Base-by-base conservation (phyloP, 768 basidiomycete genomes). In the Polyporus arcularius region DNA sequence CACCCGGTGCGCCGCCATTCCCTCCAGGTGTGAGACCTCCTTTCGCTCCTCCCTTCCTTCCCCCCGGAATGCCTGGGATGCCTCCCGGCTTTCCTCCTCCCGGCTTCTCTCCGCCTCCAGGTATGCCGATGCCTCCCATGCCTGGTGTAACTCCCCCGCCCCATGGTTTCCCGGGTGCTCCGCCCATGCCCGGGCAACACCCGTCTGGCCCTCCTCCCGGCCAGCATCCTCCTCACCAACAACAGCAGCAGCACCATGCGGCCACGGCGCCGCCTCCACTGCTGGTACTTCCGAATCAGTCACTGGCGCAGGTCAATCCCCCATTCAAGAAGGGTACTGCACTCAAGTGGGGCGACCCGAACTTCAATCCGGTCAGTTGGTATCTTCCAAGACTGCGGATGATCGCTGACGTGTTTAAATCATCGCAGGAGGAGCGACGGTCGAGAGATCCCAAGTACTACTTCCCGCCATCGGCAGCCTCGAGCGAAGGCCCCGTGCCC, bases 261-360 rank as follows among this genome's bases (percentile, higher is more conserved):
- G 61, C 70, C 21, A 61, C 68, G 4, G 51, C 69, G 35, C 63
- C 73, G 43, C 62, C 74, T 54, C 51, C 70, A 53, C 38, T 69
- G 1, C 72, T 81, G 30, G 73, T 66, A 18, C 73, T 90, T 41
- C 90, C 89, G 1, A 80, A 86, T 67, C 79, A 82, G 9, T 74
- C 79, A 4, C 72, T 85, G 41, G 76, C 79, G 18, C 89, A 92
- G 75, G 85, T 80, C 14, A 88, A 90, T 67, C 83, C 88, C 12
- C 79, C 84, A 2, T 85, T 91, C 68, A 94, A 92, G 79, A 91
- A 92, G 72, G 76, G 80, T 14, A 90, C 90, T 1, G 80, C 81
- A 21, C 78, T 94, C 46, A 89, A 92, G 72, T 90, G 87, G 73
- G 70, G 76, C 14, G 89, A 94, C 67, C 75, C 92, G 0, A 92